Evolutionary conservation across 768 basidiomycete species (phyloP), one percentile per base, ranked within the genome.

Genomic region (Hypholoma fasciculare): DNA sequence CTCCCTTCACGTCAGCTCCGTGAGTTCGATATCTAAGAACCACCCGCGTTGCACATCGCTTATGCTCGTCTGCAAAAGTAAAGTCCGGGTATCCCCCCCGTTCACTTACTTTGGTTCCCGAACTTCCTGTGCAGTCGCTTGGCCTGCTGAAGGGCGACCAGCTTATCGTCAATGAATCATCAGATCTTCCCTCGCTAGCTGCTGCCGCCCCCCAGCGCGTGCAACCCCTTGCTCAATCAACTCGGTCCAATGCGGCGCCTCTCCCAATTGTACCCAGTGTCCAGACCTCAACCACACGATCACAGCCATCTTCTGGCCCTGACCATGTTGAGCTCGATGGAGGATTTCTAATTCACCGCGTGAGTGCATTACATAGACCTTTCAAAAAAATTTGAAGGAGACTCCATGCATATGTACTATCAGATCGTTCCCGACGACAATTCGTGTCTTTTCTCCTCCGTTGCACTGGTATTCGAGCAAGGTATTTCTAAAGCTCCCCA

Each of bases 351-450:
- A 74, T 94, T n/a, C 90, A 93, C 67, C 76, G 89, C 59, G 92
- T 92, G 67, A 17, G 72, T 59, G 13, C 39, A 47, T 37, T n/a
- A 26, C 12, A 13, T 6, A 1, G 38, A 30, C 49, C 14, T 48
- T 36, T 27, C 37, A 61, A 36, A 47, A 36, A 12, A 36, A 16
- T 6, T 43, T 34, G 9, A 40, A 38, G 30, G 34, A 5, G 17
- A 19, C 20, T n/a, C n/a, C 11, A 54, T 26, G 17, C 26, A 23
- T 40, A 13, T 30, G 20, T 50, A n/a, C 14, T 47, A 9, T 38
- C 61, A 91, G 85, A 80, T 94, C 55, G 93, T 96, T 16, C 96
- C 95, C n/a, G 96, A 98, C 67, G 96, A 98, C 74, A 98, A 98
- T 66, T 91, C 94, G 1, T 98, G 96, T 71, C 77, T 98, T 30